Base-by-base conservation (phyloP, 2,329 filamentous ascomycete species). In the Sporothrix schenckii region DNA sequence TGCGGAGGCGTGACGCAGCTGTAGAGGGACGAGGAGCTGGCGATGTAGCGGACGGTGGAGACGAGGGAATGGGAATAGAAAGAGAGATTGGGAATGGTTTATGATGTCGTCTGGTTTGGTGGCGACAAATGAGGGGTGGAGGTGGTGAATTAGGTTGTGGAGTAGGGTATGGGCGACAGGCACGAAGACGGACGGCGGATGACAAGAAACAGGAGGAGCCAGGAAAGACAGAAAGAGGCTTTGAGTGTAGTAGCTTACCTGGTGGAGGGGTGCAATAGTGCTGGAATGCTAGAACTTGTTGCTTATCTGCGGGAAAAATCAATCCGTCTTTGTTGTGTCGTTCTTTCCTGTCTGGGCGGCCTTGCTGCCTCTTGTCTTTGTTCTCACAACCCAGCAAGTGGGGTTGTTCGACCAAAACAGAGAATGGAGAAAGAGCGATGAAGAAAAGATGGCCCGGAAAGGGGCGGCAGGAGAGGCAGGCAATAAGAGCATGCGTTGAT, bases 61-160 rank as follows among this genome's bases (percentile, higher is more conserved):
- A 50, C 19, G 60, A 21, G 47, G 68, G 34, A 69, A 24, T 27
- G 41, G 10, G 11, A 47, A 54, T 61, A 44, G 44, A 14, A 24
- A 56, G 16, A 44, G 54, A 21, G 41, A 60, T 61, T 47, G 7
- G 50, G 13, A 49, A 56, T 58, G 39, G 54, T 7, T 47, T 47
- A 61, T 66, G 66, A 49, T 49, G 66, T 65, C 41, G 63, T 68
- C 27, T 60, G 19, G 54, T 65, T 56, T 58, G 58, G 66, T 69
- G 66, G 70, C 70, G 66, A 69, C 70, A 70, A 66, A 44, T 66
- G 69, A 66, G 69, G 61, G 60, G 60, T 60, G 56, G 56, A 41
- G 56, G 21, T 60, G 69, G 52, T 54, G 49, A 53, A 27, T 68
- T 61, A 60, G 49, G 50, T 34, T 65, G 68, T 65, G 60, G 68